A percentile compares a stretch with the other conserved stretches of the same genome.
phyloP scores from a whole-genome alignment of 2,329 filamentous ascomycete species.

The Botrytis galanthina region DNA sequence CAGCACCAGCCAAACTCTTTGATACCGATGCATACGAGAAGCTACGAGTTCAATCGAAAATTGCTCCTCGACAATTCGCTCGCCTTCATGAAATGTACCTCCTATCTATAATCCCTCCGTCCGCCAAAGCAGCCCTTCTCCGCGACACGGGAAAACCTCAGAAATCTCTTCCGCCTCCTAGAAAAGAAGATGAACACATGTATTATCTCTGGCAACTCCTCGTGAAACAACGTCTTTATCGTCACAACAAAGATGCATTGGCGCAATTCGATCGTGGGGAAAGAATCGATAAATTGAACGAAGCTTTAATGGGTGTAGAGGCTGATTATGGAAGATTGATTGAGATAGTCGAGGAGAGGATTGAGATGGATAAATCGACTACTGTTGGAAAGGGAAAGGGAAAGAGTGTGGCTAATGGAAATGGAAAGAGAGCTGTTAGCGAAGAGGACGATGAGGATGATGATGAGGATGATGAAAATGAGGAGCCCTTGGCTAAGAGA shows the following conservation, averaged over 20 bases:
- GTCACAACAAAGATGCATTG: conserved; percentile 70
- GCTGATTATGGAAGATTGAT: conserved; percentile 71
- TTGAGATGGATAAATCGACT: conserved; percentile 18
- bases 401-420: background rate
- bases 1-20: conserved; percentile 55
- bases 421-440: background rate
- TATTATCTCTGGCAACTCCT: conserved; percentile 72
- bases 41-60: conserved; percentile 64
- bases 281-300: conserved; percentile 68
- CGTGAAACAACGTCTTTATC: conserved; percentile 74
- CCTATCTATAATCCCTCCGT: conserved; percentile 56
- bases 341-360: conserved; percentile 26
- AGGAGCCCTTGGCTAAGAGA: conserved; percentile 29
- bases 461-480: conserved; percentile 23
- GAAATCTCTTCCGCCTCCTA: conserved; percentile 6
- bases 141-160: conserved; percentile 36
- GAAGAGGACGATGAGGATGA: conserved; percentile 23
- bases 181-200: conserved; percentile 55
- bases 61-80: conserved; percentile 72
- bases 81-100: conserved; percentile 74
- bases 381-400: conserved; percentile 12
- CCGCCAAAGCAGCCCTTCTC: conserved; percentile 54
- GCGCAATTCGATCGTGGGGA: conserved; percentile 67
- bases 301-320: conserved; percentile 65
- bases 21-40: conserved; percentile 53